Evolutionary conservation across 768 basidiomycete genomes (phyloP), one percentile per base, ranked within the genome.

Genomic region (Podaxis rugospora): DNA sequence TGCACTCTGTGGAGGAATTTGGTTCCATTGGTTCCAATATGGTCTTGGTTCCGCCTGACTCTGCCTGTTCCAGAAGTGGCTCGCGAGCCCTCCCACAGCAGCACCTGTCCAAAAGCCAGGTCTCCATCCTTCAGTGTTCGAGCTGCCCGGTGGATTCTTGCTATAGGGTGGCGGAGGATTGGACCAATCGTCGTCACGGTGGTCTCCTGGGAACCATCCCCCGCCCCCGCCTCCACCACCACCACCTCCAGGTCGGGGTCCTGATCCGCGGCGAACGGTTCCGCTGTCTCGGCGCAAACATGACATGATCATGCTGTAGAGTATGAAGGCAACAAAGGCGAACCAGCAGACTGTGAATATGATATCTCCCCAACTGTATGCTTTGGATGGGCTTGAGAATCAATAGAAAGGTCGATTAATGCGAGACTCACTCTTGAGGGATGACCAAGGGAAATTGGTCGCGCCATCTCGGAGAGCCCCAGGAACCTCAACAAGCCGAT

Each of bases 81-180:
- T 82, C 1, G 86, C 89, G 2, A 90, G 70, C 25, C 87, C 88
- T 5, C 92, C 95, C 1, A 89, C 67, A 0, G 84, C 83, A 5
- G 90, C 84, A 2, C 94, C 94, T 1, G 90, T 88, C 90, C 88
- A 95, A 70, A 96, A 95, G 2, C 93, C 93, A 10, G 90, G 88
- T 44, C 76, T 71, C 84, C 85, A 86, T 35, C 76, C 75, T 44
- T 63, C 64, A 58, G 72, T 73, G 27, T 52, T 37, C 4, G 51
- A 56, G 61, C 66, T 56, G 53, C 63, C 69, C 4, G 68, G 62
- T 14, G 72, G 70, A 36, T 75, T 64, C 65, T 83, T 78, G 16
- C 81, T 79, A 65, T 89, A 87, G 0, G 88, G 86, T 21, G 89
- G 86, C 25, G 80, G 81, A 25, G 80, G 70, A 54, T 55, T 55